Base-by-base conservation (phyloP, 768 basidiomycete genomes). In the Podaxis sp. region DNA sequence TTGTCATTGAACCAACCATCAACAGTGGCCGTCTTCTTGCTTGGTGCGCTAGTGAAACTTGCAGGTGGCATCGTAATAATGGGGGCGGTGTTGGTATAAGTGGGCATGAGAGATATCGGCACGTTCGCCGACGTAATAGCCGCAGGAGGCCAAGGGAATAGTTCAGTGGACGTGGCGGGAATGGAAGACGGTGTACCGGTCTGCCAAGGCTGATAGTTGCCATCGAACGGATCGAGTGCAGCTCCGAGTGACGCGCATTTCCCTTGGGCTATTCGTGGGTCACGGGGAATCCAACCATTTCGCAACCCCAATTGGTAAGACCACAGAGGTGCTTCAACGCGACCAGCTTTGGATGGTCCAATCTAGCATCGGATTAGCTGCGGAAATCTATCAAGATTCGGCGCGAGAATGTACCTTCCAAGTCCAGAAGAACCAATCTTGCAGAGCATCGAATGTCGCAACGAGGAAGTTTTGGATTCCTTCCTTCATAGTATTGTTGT, bases 251-350 rank as follows among this genome's bases (percentile, higher is more conserved):
- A 75, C 24, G 68, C 76, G 69, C 93, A 94, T 55, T 81, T 79
- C 22, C 91, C 92, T 37, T 76, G 52, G 4, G 85, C 82, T 4
- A 66, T 73, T 49, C 91, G 79, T 17, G 92, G 92, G 71, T 94
- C 89, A 1, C 72, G 70, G 6, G 93, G 91, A 41, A 93, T 85
- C 87, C 89, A 93, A 29, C 92, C 93, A 33, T 88, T 76, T 66
- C 85, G 74, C 59, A 93, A 78, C 3, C 77, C 77, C 0, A 79
- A 74, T 58, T 77, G 72, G 64, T 80, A 80, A 0, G 77, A 77
- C 79, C 79, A 80, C 25, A 74, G 66, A 5, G 79, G 78, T 2
- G 77, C 59, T 63, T 76, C 73, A 22, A 77, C 69, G 7, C 66
- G 67, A 27, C 76, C 77, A 11, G 72, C 68, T 61, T 66, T 85